Percentiles rank a stretch among this genome's conserved stretches.
These are phyloP conservation scores for Naganishia vaughanmartiniae DNA, from an alignment of 768 basidiomycete species.

Conservation along the genomic window DNA sequence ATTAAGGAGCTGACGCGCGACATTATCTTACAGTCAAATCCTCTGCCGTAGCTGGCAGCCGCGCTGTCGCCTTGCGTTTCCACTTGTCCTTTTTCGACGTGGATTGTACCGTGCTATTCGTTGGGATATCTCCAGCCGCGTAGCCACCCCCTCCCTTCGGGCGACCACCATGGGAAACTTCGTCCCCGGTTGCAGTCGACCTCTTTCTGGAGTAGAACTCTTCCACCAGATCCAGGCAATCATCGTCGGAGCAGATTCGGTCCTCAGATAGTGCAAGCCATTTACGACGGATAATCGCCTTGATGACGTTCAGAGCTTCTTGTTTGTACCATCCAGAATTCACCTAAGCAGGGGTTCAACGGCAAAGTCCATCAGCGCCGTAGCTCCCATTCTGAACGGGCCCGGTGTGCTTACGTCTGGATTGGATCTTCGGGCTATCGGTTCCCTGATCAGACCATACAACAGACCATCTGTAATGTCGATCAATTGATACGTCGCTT, in stretches of 20 bases:
- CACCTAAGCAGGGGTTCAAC: neutral
- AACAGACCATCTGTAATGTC: conserved; percentile 87
- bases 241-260: conserved; percentile 22
- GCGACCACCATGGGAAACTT: conserved; percentile 21
- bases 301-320: conserved; percentile 30
- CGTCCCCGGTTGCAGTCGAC: neutral
- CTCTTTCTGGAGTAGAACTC: conserved; percentile 19
- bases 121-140: conserved; percentile 23
- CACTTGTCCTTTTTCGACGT: conserved; percentile 25
- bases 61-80: conserved; percentile 25
- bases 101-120: conserved; percentile 2
- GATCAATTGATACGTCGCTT: conserved; percentile 89
- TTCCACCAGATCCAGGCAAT: conserved; percentile 25
- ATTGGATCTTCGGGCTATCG: conserved; percentile 64
- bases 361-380: neutral
- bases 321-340: conserved; percentile 29
- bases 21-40: conserved; percentile 20
- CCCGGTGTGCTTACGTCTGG: conserved; percentile 65
- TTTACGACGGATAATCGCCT: conserved; percentile 31
- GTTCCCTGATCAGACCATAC: conserved; percentile 72
- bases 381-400: neutral
- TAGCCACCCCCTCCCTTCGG: conserved; percentile 31
- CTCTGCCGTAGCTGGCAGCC: conserved; percentile 10
- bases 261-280: conserved; percentile 31
- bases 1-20: neutral